A percentile compares a stretch with the other conserved stretches of the same genome.
Conservation (phyloP, 768 basidiomycete species). For the Leccinum boreale region DNA sequence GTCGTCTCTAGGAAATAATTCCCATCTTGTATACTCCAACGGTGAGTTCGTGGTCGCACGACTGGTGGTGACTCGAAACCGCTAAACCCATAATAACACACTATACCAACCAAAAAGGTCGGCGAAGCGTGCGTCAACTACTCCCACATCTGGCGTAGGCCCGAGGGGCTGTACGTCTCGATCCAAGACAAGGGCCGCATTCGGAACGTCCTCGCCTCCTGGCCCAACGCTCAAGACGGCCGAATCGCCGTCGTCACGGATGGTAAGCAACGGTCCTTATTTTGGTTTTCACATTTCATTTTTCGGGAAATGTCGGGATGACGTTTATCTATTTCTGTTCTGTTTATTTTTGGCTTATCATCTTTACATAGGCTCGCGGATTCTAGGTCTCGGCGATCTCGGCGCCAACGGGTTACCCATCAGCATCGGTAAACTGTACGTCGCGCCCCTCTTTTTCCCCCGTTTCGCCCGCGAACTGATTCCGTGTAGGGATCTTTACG, state of each 20-base stretch:
- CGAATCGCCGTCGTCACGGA: slow-evolving; percentile 80
- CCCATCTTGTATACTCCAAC: slow-evolving; percentile 78
- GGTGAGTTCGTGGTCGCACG: slow-evolving; percentile 33
- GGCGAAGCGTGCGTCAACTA: slow-evolving; percentile 73
- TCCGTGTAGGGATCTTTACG: slow-evolving; percentile 53
- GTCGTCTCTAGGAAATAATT: slow-evolving; percentile 34
- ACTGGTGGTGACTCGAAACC: neutral
- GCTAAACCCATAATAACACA: neutral
- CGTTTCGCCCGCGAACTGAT: neutral
- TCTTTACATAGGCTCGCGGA: slow-evolving; percentile 49
- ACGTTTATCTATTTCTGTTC: neutral
- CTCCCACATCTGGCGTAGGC: slow-evolving; percentile 64
- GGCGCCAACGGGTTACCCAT: slow-evolving; percentile 47
- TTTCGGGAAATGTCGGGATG: neutral
- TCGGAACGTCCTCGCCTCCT: slow-evolving; percentile 50
- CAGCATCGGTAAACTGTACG: slow-evolving; percentile 69
- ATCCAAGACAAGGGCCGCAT: slow-evolving; percentile 67
- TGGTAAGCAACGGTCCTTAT: slow-evolving; percentile 33
- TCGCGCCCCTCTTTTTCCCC: slow-evolving; percentile 3
- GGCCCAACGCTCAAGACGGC: slow-evolving; percentile 42
- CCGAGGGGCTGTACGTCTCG: slow-evolving; percentile 60
- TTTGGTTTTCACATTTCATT: neutral
- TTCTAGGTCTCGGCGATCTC: slow-evolving; percentile 61
- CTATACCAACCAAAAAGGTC: slow-evolving; percentile 30
- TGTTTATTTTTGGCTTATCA: neutral